Evolutionary conservation across 192 early-diverging fungal genomes (phyloP), one percentile per base, ranked within the genome.

Genomic region (Coemansia sp.): DNA sequence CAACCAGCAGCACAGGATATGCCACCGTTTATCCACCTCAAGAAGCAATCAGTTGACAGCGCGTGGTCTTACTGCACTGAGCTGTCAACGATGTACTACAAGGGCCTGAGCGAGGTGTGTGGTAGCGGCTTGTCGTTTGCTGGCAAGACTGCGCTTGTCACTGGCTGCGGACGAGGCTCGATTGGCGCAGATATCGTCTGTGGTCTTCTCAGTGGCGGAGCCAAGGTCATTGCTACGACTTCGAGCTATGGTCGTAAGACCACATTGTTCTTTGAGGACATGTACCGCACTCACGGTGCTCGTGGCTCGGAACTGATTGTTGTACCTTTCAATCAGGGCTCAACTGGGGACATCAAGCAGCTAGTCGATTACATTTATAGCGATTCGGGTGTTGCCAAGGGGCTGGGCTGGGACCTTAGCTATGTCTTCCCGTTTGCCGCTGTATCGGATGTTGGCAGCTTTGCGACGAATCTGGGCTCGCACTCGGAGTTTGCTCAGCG

Each of bases 311-410:
- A 89, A 47, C 86, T 98, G 61, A 86, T 97, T 43, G 90, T 98
- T n/a, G 95, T 97, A 31, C 95, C 96, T 12, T 98, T 98, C 86
- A 98, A 98, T 80, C 93, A 91, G 66, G 94, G 90, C 59, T 96
- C 95, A 3, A 86, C 88, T 73, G 89, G 91, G 73, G 96, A 98
- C 81, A 88, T 92, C 34, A 79, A 87, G 61, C 75, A 88, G 27
- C 78, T 97, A 27, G 86, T 96, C 52, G 80, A 93, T 73, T 98
- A 94, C 80, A 93, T 96, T 47, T 96, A 95, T 77, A 29, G 43
- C 27, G 55, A 42, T 8, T 33, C 68, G 3, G 88, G 87, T 66
- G 75, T 47, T 18, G 91, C 91, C 57, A 42, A 41, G 31, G 47
- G 63, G 2, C 86, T 98, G 22, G 88, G 89, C 59, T 96, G 94